These are phyloP conservation scores for Verbena officinalis DNA, from an alignment of 257 asterid genomes.

Conservation along the genomic window DNA sequence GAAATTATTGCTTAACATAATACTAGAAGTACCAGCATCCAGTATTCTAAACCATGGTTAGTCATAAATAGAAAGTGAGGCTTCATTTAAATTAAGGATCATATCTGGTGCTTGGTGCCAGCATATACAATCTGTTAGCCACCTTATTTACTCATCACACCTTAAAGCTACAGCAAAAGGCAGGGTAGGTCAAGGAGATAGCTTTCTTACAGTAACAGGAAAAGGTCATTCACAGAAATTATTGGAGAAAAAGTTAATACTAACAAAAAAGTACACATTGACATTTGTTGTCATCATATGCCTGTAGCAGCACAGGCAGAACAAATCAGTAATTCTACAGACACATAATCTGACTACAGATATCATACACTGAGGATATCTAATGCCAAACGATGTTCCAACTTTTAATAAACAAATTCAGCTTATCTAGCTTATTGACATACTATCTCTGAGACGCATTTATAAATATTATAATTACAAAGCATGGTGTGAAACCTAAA, in stretches of 20 bases:
- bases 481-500: slow-evolving; percentile 14
- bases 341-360: slow-evolving; percentile 20
- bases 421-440: slow-evolving; percentile 24
- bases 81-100: slow-evolving; percentile 15
- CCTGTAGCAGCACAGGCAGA: slow-evolving; percentile 5
- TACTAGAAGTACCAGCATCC: slow-evolving; percentile 9
- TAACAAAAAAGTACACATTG: no score
- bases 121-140: not conserved
- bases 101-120: slow-evolving; percentile 6
- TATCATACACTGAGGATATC: no score
- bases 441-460: slow-evolving; percentile 24
- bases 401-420: slow-evolving; percentile 13
- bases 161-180: slow-evolving; percentile 17
- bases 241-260: no score
- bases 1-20: slow-evolving; percentile 5
- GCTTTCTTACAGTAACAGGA: slow-evolving; percentile 6
- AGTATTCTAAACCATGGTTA: not conserved
- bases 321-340: slow-evolving; percentile 23
- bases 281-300: slow-evolving; percentile 20
- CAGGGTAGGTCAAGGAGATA: not conserved
- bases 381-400: slow-evolving; percentile 20
- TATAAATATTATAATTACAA: slow-evolving; percentile 10
- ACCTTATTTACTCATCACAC: slow-evolving; percentile 1
- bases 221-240: slow-evolving; percentile 12
- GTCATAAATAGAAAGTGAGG: slow-evolving; percentile 16